These are phyloP conservation scores for Yamadazyma triangularis DNA, from an alignment of 1,139 yeast genomes.

Conservation along the genomic window DNA sequence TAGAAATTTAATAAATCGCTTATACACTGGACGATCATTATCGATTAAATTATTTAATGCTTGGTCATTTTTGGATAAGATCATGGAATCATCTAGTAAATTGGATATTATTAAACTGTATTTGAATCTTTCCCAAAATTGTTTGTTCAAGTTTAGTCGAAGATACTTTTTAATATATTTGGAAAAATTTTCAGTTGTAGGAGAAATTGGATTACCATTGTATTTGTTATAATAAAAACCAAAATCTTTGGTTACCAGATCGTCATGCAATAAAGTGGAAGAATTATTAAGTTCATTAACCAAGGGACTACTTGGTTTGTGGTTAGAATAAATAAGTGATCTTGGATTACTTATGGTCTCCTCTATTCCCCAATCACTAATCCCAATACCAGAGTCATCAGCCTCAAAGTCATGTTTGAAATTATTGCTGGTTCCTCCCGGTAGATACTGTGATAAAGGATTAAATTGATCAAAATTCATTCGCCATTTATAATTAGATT, in stretches of 20 bases:
- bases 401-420: too few species aligned
- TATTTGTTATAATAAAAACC: conserved; percentile 4
- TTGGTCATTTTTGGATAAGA: conserved; percentile 41
- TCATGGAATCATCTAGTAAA: conserved; percentile 41
- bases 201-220: conserved; percentile 5
- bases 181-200: conserved; percentile 21
- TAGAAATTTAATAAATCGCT: conserved; percentile 7
- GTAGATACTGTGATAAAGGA: conserved; percentile 18
- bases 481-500: neutral
- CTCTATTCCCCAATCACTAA: conserved; percentile 44
- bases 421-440: too few species aligned
- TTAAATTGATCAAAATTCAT: conserved; percentile 34
- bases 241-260: conserved; percentile 1
- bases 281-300: conserved; percentile 2
- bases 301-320: neutral
- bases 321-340: conserved; percentile 1
- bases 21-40: conserved; percentile 5
- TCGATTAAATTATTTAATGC: conserved; percentile 1
- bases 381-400: conserved; percentile 5
- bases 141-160: conserved; percentile 14
- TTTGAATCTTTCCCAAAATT: conserved; percentile 42
- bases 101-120: conserved; percentile 37
- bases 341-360: conserved; percentile 16
- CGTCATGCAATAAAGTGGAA: conserved; percentile 1
- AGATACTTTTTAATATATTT: conserved; percentile 28